Base-by-base conservation (phyloP, 2,329 filamentous ascomycete species). In the Pseudopithomyces maydicus region DNA sequence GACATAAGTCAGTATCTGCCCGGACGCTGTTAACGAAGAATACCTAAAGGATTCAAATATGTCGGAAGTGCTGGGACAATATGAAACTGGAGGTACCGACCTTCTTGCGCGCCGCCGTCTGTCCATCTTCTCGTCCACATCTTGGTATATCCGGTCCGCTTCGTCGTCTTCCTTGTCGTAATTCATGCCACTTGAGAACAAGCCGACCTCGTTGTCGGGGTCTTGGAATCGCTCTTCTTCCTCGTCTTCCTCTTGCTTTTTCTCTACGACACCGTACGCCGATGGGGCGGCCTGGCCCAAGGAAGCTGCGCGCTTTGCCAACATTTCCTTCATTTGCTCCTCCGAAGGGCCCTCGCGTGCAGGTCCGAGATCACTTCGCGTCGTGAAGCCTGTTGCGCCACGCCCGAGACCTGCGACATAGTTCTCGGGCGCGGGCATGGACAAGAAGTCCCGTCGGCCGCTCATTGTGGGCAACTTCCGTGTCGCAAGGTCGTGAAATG, bases 151-250 rank as follows among this genome's bases (percentile, higher is more conserved):
- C 70, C 91, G 85, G 78, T 99, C 95, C 42, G 95, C 95, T 77
- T 99, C 96, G 71, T 99, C 95, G 72, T 99, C 95, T 55, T 99
- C 95, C 75, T 95, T 90, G 75, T 98, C 95, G 80, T 97, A 99
- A 56, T 74, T 75, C 68, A 95, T 90, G 35, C 95, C 95, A 54
- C 92, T 94, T 2, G 95, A 93, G 71, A 99, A 99, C 20, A 99
- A 82, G 4, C 96, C 95, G 46, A 95, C 90, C 76, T 99, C 95
- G 71, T 98, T 98, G 69, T 99, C 95, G 0, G 95, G 95, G 73
- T 99, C 95, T 73, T 97, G 92, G 71, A 92, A 98, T 45, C 94
- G 89, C 52, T 90, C 88, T 52, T 90, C 89, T 33, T 90, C 88
- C 35, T 89, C 88, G 17, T 90, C 86, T 49, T 90, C 58, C 20